A percentile compares a stretch with the other conserved stretches of the same genome.
Evolutionary conservation across 2,329 filamentous ascomycete genomes (phyloP).

Genomic region (Alternaria incomplexa): DNA sequence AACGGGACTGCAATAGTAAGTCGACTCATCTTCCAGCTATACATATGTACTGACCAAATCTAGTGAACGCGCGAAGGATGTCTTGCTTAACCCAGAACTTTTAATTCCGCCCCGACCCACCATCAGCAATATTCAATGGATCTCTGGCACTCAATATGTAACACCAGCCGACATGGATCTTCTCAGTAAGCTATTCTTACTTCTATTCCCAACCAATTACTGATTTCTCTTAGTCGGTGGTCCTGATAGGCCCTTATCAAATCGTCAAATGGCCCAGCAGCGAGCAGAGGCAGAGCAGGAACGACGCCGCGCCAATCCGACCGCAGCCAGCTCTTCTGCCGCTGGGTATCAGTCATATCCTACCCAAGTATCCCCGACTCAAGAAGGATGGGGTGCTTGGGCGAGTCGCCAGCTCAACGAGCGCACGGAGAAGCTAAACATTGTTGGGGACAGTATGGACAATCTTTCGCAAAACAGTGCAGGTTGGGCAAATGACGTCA

Average conservation of each 20-base stretch:
- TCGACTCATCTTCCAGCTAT: conserved; percentile 17
- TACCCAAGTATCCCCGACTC: conserved; percentile 16
- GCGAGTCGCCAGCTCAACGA: conserved; percentile 88
- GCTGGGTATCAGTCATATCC: conserved; percentile 27
- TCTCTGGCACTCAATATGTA: conserved; percentile 91
- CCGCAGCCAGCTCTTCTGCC: conserved; percentile 43
- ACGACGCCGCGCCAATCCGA: conserved; percentile 43
- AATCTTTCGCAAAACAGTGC: conserved; percentile 79
- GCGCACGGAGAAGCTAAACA: conserved; percentile 82
- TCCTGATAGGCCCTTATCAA: conserved; percentile 83
- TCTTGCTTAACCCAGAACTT: conserved; percentile 77
- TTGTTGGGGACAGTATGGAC: conserved; percentile 86
- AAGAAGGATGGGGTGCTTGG: conserved; percentile 73
- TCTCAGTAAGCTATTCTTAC: conserved; percentile 59
- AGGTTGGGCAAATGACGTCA: conserved; percentile 86
- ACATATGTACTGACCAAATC: conserved; percentile 9
- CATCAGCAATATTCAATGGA: conserved; percentile 96
- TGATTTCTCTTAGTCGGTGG: conserved; percentile 68
- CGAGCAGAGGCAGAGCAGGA: conserved; percentile 73
- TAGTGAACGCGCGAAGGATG: conserved; percentile 66
- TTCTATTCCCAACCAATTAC: background rate
- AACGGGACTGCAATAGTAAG: conserved; percentile 68
- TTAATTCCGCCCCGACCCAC: conserved; percentile 81
- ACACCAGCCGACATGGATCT: conserved; percentile 87
- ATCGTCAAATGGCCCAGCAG: conserved; percentile 83